Evolutionary conservation across 345 rosid genomes (phyloP).

Genomic region (Pugionium cornutum): DNA sequence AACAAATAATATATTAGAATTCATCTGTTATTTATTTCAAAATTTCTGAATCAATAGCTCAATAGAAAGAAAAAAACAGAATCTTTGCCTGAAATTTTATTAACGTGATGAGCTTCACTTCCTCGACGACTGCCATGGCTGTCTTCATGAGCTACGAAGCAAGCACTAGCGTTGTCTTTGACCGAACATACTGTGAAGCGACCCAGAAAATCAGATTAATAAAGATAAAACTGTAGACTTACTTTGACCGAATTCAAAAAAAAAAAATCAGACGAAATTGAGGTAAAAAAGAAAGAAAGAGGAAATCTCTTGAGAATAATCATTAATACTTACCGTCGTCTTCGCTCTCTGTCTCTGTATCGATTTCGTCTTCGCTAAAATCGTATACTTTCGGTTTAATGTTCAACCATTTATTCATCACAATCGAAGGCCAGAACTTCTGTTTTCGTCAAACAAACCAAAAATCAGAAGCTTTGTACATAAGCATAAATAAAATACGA

Average conservation of each 20-base stretch:
- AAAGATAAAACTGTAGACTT: not conserved
- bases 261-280: not conserved
- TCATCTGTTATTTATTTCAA: not conserved
- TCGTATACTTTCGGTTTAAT: constrained; percentile 76
- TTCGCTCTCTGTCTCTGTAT: constrained; percentile 90
- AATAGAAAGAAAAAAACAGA: not conserved
- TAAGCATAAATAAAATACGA: not conserved
- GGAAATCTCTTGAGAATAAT: not conserved
- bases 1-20: not conserved
- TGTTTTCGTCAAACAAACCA: constrained; percentile 38
- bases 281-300: not conserved
- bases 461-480: constrained; percentile 21
- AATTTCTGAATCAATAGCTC: not conserved
- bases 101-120: constrained; percentile 41
- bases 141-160: constrained; percentile 21
- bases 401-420: constrained; percentile 97
- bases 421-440: constrained; percentile 92
- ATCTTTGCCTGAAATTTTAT: constrained; percentile 56
- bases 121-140: constrained; percentile 17
- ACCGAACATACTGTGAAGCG: constrained; percentile 32
- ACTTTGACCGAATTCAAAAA: constrained; percentile 1
- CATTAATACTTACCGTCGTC: constrained; percentile 63
- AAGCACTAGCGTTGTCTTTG: constrained; percentile 22
- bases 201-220: constrained; percentile 6
- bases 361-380: constrained; percentile 93